phyloP scores from a whole-genome alignment of 495 filamentous ascomycete species.

The Podospora comata region DNA sequence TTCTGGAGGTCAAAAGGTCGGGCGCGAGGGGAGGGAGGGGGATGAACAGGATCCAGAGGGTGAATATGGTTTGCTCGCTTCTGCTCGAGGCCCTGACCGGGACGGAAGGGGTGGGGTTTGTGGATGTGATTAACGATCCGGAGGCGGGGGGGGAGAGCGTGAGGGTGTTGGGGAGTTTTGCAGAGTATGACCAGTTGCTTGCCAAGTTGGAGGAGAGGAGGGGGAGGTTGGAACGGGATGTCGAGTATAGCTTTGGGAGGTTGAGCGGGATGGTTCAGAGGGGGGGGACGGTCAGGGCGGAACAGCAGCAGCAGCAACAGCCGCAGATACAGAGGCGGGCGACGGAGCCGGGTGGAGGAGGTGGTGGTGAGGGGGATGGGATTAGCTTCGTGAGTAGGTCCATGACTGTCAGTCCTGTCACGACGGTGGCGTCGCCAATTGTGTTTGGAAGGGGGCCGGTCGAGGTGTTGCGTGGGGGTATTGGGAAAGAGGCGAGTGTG shows the following conservation, averaged over 20 bases:
- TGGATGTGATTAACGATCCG: slow-evolving; percentile 6
- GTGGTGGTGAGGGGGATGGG: background rate
- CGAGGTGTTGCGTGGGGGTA: background rate
- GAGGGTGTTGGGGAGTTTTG: background rate
- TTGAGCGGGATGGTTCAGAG: slow-evolving; percentile 4
- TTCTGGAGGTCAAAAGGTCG: background rate
- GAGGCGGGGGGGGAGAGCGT: background rate
- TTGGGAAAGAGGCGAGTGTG: background rate
- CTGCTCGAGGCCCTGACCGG: background rate
- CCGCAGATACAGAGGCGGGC: background rate
- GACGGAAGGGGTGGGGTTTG: background rate
- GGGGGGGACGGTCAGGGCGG: background rate
- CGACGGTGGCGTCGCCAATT: background rate
- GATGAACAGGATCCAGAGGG: background rate
- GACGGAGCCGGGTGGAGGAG: background rate
- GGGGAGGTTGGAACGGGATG: slow-evolving; percentile 2
- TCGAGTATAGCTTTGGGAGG: background rate
- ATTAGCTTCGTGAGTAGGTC: background rate
- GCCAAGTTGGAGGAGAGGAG: background rate
- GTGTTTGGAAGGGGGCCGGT: background rate
- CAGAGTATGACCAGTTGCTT: background rate
- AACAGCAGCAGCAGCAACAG: background rate
- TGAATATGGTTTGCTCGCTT: background rate
- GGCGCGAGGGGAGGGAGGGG: background rate
- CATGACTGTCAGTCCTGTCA: background rate